phyloP scores from a whole-genome alignment of 495 filamentous ascomycete species.

The Recurvomyces mirabilis region DNA sequence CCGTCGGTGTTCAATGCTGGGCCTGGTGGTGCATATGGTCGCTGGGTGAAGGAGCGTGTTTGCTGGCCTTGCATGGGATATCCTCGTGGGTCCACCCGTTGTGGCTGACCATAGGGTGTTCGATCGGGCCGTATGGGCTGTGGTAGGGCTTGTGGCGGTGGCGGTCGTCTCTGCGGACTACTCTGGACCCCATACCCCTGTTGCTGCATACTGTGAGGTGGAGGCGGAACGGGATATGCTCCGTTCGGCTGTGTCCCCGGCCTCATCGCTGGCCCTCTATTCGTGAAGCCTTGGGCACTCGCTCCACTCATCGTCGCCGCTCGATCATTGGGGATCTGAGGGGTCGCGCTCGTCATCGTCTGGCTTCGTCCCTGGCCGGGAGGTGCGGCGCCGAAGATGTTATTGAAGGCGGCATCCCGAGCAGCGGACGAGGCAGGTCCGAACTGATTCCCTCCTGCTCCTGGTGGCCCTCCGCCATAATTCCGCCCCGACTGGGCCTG shows the following conservation, averaged over 20 bases:
- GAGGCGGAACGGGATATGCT: constrained; percentile 4
- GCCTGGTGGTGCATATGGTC: constrained; percentile 39
- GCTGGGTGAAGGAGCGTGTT: constrained; percentile 11
- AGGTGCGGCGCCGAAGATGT: constrained; percentile 85
- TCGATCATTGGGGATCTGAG: constrained; percentile 57
- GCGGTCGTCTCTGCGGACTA: constrained; percentile 38
- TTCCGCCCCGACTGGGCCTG: constrained; percentile 59
- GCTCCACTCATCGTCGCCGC: constrained; percentile 78
- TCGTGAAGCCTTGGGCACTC: constrained; percentile 43
- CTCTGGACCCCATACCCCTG: constrained; percentile 17
- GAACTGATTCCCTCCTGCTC: constrained; percentile 35
- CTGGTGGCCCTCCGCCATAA: constrained; percentile 42
- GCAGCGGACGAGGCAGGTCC: constrained; percentile 60
- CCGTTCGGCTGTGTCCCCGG: constrained; percentile 24
- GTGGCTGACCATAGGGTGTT: constrained; percentile 54
- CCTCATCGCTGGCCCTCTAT: constrained; percentile 48
- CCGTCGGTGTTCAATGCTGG: constrained; percentile 74
- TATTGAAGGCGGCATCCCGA: constrained; percentile 88
- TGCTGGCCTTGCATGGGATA: constrained; percentile 17
- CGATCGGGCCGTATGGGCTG: constrained; percentile 50
- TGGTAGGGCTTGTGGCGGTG: constrained; percentile 52
- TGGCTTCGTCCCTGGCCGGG: constrained; percentile 71
- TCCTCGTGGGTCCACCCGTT: constrained; percentile 54
- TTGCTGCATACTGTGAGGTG: constrained; percentile 2
- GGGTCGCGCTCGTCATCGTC: constrained; percentile 66